phyloP scores from a whole-genome alignment of 495 filamentous ascomycete genomes.

The Oidiodendron maius region DNA sequence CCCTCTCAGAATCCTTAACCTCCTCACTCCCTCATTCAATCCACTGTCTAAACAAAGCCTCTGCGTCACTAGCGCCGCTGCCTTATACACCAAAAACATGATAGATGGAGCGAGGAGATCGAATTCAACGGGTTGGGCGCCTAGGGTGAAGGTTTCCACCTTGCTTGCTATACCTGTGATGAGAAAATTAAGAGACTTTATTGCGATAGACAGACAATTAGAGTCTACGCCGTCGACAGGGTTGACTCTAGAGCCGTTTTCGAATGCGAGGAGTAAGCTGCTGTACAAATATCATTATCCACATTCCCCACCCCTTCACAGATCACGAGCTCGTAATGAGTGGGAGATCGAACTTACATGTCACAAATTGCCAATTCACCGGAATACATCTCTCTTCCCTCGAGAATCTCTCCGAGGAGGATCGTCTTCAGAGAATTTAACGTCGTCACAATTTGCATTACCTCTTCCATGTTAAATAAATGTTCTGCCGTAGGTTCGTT shows the following conservation, averaged over 20 bases:
- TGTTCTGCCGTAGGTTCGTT: slow-evolving; percentile 7
- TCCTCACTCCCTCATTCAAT: slow-evolving; percentile 1
- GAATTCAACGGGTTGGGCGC: slow-evolving; percentile 8
- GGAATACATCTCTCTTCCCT: slow-evolving; percentile 1
- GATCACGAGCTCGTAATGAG: background rate
- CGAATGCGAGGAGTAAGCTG: slow-evolving; percentile 12
- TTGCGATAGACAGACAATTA: slow-evolving; percentile 6
- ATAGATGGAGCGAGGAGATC: slow-evolving; percentile 8
- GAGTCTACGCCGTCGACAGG: slow-evolving; percentile 1
- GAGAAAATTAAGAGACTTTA: slow-evolving; percentile 3
- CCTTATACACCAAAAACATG: slow-evolving; percentile 12
- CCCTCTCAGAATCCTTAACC: slow-evolving; percentile 8
- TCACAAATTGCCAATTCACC: slow-evolving; percentile 8
- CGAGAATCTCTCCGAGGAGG: slow-evolving; percentile 5
- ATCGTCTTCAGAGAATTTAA: slow-evolving; percentile 8
- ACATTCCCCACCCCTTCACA: slow-evolving; percentile 3
- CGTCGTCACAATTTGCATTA: slow-evolving; percentile 5
- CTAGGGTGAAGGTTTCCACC: slow-evolving; percentile 5
- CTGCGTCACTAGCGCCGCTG: slow-evolving; percentile 10
- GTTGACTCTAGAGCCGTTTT: slow-evolving; percentile 10
- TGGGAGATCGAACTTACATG: slow-evolving; percentile 5
- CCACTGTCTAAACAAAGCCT: slow-evolving; percentile 5
- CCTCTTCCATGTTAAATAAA: slow-evolving; percentile 11
- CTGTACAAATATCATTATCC: slow-evolving; percentile 8
- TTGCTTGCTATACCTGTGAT: slow-evolving; percentile 3